Percentiles rank a stretch among this genome's conserved stretches.
Evolutionary conservation across 352 stramenopile genomes (phyloP).

Genomic region (Lagenidium sp.): DNA sequence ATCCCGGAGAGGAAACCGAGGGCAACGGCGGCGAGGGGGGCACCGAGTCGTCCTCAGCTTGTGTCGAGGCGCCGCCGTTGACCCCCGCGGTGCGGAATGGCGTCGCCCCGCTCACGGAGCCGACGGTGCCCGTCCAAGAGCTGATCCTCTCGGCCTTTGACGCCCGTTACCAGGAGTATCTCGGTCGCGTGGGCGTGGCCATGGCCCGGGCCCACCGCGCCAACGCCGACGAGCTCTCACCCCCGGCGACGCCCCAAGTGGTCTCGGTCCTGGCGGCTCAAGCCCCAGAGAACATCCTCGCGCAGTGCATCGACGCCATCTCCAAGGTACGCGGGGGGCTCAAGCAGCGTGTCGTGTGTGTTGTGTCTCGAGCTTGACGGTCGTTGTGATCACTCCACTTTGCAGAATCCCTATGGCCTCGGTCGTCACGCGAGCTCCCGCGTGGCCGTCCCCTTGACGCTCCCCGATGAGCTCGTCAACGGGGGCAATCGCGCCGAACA

Average conservation of each 20-base stretch:
- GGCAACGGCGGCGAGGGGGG: neutral
- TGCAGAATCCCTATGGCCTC: slow-evolving; percentile 33
- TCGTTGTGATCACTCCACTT: neutral
- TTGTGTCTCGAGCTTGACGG: slow-evolving; percentile 1
- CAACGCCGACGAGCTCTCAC: no score
- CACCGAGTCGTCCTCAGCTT: neutral
- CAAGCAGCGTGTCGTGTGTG: neutral
- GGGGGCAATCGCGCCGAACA: slow-evolving; percentile 30
- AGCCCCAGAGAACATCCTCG: slow-evolving; percentile 30
- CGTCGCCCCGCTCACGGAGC: slow-evolving; percentile 23
- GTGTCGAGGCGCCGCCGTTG: no score
- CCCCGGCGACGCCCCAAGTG: slow-evolving; percentile 21
- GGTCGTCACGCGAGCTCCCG: slow-evolving; percentile 30
- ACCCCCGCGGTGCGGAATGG: slow-evolving; percentile 18
- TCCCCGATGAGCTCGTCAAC: slow-evolving; percentile 28
- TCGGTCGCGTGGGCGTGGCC: neutral
- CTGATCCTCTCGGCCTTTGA: slow-evolving; percentile 19
- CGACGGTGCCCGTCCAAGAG: slow-evolving; percentile 18
- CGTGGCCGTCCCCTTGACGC: slow-evolving; percentile 15
- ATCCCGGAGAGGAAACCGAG: neutral
- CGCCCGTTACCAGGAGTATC: slow-evolving; percentile 24
- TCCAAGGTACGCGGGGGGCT: slow-evolving; percentile 29
- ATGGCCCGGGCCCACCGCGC: no score
- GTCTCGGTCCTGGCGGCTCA: slow-evolving; percentile 38
- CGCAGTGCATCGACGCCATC: slow-evolving; percentile 52